Conservation (phyloP, 106 monocot genomes). For the Allium fistulosum region DNA sequence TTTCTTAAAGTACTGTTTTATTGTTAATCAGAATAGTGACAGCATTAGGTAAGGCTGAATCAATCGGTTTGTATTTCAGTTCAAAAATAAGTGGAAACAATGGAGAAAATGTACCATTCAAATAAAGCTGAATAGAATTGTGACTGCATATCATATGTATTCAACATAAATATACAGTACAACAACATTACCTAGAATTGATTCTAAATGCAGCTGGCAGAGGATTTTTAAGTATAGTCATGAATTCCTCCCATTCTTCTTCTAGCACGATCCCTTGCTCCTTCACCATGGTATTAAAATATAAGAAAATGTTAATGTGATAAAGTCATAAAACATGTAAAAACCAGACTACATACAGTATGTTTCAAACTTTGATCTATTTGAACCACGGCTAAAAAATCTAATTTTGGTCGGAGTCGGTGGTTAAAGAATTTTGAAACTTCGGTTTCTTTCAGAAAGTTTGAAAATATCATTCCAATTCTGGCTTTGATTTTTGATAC, state of each 20-base stretch:
- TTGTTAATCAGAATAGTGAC: no score
- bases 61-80: no score
- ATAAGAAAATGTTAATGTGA: neutral
- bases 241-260: conserved; percentile 90
- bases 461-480: neutral
- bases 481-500: no score
- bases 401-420: neutral
- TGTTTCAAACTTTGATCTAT: neutral
- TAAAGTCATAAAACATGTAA: neutral
- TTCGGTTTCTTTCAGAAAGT: neutral
- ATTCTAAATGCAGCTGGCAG: conserved; percentile 97
- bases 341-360: neutral
- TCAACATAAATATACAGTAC: no score
- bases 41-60: no score
- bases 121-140: no score
- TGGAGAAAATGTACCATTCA: neutral
- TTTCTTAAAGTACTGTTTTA: no score
- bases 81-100: no score
- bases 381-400: neutral
- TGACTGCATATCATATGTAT: no score
- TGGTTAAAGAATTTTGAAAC: neutral
- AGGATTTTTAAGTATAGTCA: conserved; percentile 57
- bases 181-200: conserved; percentile 57
- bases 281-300: conserved; percentile 21
- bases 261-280: conserved; percentile 74